A percentile compares a stretch with the other conserved stretches of the same genome.
Conservation (phyloP, 192 early-diverging fungal genomes). For the Spinellus fusiger region DNA sequence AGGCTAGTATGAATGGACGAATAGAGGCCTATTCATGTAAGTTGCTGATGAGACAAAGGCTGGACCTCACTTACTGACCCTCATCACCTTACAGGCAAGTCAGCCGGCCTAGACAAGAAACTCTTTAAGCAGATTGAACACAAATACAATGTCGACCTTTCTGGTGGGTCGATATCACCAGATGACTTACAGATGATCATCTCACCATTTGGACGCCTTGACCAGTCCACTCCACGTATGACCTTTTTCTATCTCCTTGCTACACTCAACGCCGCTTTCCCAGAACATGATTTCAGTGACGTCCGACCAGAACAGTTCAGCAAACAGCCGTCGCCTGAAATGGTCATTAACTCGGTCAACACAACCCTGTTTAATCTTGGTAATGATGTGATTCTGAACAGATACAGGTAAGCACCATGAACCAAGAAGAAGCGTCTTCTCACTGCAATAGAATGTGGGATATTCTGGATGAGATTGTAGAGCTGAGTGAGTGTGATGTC, state of each 20-base stretch:
- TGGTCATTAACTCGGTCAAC: constrained; percentile 81
- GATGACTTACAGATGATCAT: constrained; percentile 63
- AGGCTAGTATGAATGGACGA: constrained; percentile 76
- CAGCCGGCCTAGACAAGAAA: constrained; percentile 89
- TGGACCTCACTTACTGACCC: not conserved
- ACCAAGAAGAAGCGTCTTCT: not conserved
- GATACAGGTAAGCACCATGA: constrained; percentile 19
- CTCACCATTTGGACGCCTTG: constrained; percentile 86
- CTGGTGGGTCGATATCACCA: constrained; percentile 57
- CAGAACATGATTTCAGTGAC: constrained; percentile 96
- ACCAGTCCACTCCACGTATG: constrained; percentile 76
- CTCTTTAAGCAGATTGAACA: constrained; percentile 83
- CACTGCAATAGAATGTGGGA: constrained; percentile 74
- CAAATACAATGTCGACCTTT: constrained; percentile 69
- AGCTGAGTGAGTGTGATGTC: constrained; percentile 80
- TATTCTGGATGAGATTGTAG: constrained; percentile 75
- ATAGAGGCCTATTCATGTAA: constrained; percentile 95
- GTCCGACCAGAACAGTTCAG: constrained; percentile 73
- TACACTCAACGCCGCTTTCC: constrained; percentile 93
- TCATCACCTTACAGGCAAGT: constrained; percentile 63
- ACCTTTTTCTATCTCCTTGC: constrained; percentile 92
- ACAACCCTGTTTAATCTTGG: constrained; percentile 80
- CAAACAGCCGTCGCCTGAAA: constrained; percentile 63
- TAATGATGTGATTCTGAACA: constrained; percentile 54
- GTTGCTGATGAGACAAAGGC: constrained; percentile 25